Conservation (phyloP, 164 flowering plant genomes). For the Magnolia sinica region DNA sequence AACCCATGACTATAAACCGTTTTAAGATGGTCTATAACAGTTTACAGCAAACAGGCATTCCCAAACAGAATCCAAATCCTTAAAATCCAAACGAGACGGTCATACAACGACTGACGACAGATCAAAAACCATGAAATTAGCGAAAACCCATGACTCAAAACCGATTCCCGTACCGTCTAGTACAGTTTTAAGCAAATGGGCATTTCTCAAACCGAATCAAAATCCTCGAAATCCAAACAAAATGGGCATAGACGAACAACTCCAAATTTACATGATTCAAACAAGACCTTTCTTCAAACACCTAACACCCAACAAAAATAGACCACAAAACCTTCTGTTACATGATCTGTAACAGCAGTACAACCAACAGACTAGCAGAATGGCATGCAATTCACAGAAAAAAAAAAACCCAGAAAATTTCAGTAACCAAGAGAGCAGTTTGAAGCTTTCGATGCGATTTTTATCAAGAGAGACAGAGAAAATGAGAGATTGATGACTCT, state of each 20-base stretch:
- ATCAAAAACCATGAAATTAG: neutral
- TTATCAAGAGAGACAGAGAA: neutral
- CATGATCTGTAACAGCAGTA: constrained; percentile 22
- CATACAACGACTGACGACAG: neutral
- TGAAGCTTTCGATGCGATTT: neutral
- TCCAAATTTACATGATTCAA: constrained; percentile 32
- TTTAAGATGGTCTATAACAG: neutral
- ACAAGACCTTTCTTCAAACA: constrained; percentile 18
- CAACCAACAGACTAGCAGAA: constrained; percentile 3
- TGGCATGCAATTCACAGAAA: constrained; percentile 11
- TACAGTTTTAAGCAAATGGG: neutral
- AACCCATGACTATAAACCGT: neutral
- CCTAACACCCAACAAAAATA: neutral
- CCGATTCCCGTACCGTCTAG: neutral
- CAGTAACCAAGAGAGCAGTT: constrained; percentile 16
- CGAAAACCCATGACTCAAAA: neutral
- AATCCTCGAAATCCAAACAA: constrained; percentile 4
- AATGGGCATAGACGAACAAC: neutral
- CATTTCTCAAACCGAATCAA: neutral
- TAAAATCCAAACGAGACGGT: neutral
- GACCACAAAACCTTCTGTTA: constrained; percentile 19
- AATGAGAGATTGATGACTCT: neutral
- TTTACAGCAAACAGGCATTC: neutral
- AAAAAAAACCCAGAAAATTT: neutral
- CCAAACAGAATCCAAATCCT: neutral